Evolutionary conservation across 2,329 filamentous ascomycete species (phyloP), one percentile per base, ranked within the genome.

Genomic region (Aureobasidium sp.): DNA sequence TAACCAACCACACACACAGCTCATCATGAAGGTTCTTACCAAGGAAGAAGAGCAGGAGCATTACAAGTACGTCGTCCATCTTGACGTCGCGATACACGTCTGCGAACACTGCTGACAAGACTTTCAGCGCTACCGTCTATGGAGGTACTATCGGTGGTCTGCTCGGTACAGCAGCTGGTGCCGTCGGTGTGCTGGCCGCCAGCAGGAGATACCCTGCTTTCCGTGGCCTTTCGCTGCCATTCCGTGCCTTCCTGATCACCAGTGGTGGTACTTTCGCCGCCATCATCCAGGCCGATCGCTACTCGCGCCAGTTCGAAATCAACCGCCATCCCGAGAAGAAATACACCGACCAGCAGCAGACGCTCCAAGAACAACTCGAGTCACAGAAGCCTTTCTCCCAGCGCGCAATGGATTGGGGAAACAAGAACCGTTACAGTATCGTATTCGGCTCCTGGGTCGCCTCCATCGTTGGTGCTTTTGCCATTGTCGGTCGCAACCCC

Each of bases 1-100:
- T 5, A 42, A 50, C 1, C 10, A 42, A 50, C 53, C 50, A 34
- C 57, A 39, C 16, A 48, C 27, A 30, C 76, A 81, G 55, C 29
- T 25, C 61, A 70, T 53, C 65, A 99, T 97, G 94, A 97, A 97
- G 87, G 81, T 97, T 72, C 83, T 97, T 73, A 95, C 89, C 69
- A 91, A 93, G 74, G 91, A 97, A 84, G 90, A 97, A 79, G 92
- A 97, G 78, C 75, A 81, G 64, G 89, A 84, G 59, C 92, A 97
- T 82, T 96, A 95, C 83, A 78, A 81, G 83, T 86, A 76, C 57
- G 77, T 67, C 25, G 13, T n/a, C 5, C 6, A 29, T 32, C 3
- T 42, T 27, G 36, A 21, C 21, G 21, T 21, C 21, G 21, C 21
- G 21, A 21, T n/a, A 4, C 3, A 15, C 44, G 61, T 48, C 58